These are phyloP conservation scores for Immersiella caudata DNA, from an alignment of 495 filamentous ascomycete species.

Conservation along the genomic window DNA sequence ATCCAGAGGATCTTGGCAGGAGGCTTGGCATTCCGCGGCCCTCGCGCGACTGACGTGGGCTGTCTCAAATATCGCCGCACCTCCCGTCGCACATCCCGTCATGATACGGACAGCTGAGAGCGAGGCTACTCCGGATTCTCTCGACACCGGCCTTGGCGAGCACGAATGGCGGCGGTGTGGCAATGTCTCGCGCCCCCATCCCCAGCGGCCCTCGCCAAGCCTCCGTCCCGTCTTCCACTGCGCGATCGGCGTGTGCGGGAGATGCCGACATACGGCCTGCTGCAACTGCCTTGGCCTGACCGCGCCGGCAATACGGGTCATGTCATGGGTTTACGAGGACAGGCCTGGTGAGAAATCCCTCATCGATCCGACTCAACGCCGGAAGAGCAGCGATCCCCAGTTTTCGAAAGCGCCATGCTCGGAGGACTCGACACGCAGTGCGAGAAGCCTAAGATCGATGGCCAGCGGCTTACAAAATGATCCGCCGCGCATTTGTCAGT, in stretches of 20 bases:
- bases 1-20: slow-evolving; percentile 32
- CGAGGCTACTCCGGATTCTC: background rate
- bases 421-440: background rate
- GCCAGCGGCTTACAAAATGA: too few relatives aligned
- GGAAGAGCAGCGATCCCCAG: too few relatives aligned
- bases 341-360: background rate
- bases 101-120: background rate
- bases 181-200: background rate
- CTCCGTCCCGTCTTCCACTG: background rate
- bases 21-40: slow-evolving; percentile 30
- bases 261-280: background rate
- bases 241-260: background rate
- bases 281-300: slow-evolving; percentile 1
- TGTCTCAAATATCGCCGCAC: slow-evolving; percentile 25
- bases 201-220: slow-evolving; percentile 1
- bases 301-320: background rate
- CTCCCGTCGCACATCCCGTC: slow-evolving; percentile 7
- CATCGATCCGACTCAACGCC: background rate
- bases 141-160: background rate
- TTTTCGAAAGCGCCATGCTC: too few relatives aligned
- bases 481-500: background rate
- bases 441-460: too few relatives aligned
- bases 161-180: slow-evolving; percentile 8
- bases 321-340: background rate
- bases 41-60: slow-evolving; percentile 16